phyloP scores from a whole-genome alignment of 495 filamentous ascomycete genomes.

The Aspergillus olivimuriae region DNA sequence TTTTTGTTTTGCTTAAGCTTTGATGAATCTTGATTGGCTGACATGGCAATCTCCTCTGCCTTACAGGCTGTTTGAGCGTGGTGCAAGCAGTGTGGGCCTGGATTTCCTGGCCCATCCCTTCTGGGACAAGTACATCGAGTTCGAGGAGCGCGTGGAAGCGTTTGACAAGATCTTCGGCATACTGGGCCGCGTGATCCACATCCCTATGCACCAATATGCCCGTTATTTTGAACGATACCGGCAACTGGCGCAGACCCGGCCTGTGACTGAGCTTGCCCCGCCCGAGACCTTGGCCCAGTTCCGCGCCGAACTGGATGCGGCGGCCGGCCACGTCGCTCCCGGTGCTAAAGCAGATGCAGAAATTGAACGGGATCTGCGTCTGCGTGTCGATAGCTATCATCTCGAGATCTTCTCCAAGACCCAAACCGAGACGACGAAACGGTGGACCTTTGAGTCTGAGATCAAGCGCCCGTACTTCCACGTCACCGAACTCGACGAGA shows the following conservation, averaged over 20 bases:
- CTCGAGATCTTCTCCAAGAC: slow-evolving; percentile 75
- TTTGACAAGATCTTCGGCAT: slow-evolving; percentile 84
- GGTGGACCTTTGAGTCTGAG: slow-evolving; percentile 92
- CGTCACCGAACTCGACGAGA: slow-evolving; percentile 83
- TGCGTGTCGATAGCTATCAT: slow-evolving; percentile 72
- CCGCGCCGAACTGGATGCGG: slow-evolving; percentile 60
- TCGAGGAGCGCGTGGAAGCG: slow-evolving; percentile 83
- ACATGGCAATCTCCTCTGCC: slow-evolving; percentile 12
- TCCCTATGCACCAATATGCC: slow-evolving; percentile 95
- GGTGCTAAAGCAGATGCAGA: slow-evolving; percentile 61
- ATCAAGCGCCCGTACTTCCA: slow-evolving; percentile 98
- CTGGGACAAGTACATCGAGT: slow-evolving; percentile 99
- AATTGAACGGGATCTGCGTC: slow-evolving; percentile 74
- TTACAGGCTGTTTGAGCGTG: slow-evolving; percentile 85
- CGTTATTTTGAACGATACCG: slow-evolving; percentile 92
- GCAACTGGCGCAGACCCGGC: slow-evolving; percentile 65
- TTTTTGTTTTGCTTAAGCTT: slow-evolving; percentile 10
- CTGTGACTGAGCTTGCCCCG: slow-evolving; percentile 66
- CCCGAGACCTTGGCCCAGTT: slow-evolving; percentile 63
- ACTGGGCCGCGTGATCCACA: slow-evolving; percentile 76
- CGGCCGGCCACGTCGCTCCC: slow-evolving; percentile 35
- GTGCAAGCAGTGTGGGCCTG: slow-evolving; percentile 74
- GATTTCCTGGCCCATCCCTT: slow-evolving; percentile 94
- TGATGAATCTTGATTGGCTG: slow-evolving; percentile 21
- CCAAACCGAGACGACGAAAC: slow-evolving; percentile 83